Evolutionary conservation across 176 grass and related monocot species (phyloP), one percentile per base, ranked within the genome.

Genomic region (Canna indica): DNA sequence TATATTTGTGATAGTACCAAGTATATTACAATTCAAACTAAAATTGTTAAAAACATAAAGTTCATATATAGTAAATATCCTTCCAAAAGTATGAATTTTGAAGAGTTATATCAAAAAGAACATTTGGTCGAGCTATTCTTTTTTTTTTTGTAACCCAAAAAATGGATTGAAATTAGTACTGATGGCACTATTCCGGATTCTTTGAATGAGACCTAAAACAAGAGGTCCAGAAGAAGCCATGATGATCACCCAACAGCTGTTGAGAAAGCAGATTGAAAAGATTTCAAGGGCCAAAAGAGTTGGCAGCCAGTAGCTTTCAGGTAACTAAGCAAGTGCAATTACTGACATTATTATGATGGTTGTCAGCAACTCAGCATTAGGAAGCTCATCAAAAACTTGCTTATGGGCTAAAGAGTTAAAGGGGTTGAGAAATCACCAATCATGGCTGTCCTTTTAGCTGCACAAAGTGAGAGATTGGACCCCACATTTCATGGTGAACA

Each of bases 401-500:
- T 54, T 11, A 44, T 44, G 41, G 41, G 7, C 6, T n/a, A 54
- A 7, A 24, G 3, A 20, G 1, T 4, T 4, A 0, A 0, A 22
- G 47, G 18, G 22, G 20, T 22, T 6, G 20, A 20, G 50, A 18
- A n/a, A 52, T 54, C 50, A 54, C 17, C 50, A 25, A 44, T 7
- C 41, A 44, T 44, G 17, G 50, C 50, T 54, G 29, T 60, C 58
- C 12, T 60, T 30, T 29, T 60, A n/a, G 26, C 2, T 60, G 26
- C 58, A 28, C 58, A 59, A 30, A 59, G 57, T 28, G 20, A 54
- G 50, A 54, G 22, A 22, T 20, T 52, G 48, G 48, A 15, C 48
- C 48, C 48, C 48, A n/a, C 48, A 54, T 54, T 59, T 59, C 57
- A 27, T 29, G 25, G 57, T 59, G 57, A 27, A 59, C 57, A 59